Conservation (phyloP, 2,329 filamentous ascomycete species). For the Dothidotthia symphoricarpi region DNA sequence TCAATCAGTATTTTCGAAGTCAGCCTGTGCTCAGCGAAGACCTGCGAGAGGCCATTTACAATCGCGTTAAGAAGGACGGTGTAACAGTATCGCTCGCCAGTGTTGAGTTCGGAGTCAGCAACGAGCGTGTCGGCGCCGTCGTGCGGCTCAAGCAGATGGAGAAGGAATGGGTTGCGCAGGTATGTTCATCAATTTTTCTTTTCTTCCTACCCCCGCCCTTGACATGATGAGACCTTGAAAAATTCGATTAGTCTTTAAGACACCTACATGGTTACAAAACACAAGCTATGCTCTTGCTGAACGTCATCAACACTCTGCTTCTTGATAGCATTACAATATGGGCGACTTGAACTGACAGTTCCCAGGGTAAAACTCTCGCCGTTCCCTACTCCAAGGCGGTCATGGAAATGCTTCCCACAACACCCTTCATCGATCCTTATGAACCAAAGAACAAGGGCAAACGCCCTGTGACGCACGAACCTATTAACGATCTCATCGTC, state of each 20-base stretch:
- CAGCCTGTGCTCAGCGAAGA: slow-evolving; percentile 71
- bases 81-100: slow-evolving; percentile 71
- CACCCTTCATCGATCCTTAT: slow-evolving; percentile 45
- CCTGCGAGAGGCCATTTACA: slow-evolving; percentile 71
- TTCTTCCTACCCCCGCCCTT: slow-evolving; percentile 4
- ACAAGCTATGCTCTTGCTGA: slow-evolving; percentile 74
- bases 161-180: slow-evolving; percentile 71
- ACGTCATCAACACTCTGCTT: slow-evolving; percentile 11
- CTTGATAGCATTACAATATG: neutral
- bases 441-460: slow-evolving; percentile 31
- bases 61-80: slow-evolving; percentile 62
- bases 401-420: slow-evolving; percentile 72
- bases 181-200: slow-evolving; percentile 51
- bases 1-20: slow-evolving; percentile 69
- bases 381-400: slow-evolving; percentile 74
- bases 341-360: slow-evolving; percentile 15
- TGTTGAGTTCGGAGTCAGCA: slow-evolving; percentile 73
- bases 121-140: slow-evolving; percentile 80
- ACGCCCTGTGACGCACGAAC: slow-evolving; percentile 53
- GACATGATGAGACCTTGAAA: slow-evolving; percentile 67
- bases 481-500: slow-evolving; percentile 63
- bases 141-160: slow-evolving; percentile 84
- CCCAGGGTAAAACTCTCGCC: slow-evolving; percentile 73
- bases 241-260: slow-evolving; percentile 99
- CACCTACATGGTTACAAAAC: slow-evolving; percentile 82